Conservation (phyloP, 371 early-diverging fungal species). For the Rhizopus delemar region DNA sequence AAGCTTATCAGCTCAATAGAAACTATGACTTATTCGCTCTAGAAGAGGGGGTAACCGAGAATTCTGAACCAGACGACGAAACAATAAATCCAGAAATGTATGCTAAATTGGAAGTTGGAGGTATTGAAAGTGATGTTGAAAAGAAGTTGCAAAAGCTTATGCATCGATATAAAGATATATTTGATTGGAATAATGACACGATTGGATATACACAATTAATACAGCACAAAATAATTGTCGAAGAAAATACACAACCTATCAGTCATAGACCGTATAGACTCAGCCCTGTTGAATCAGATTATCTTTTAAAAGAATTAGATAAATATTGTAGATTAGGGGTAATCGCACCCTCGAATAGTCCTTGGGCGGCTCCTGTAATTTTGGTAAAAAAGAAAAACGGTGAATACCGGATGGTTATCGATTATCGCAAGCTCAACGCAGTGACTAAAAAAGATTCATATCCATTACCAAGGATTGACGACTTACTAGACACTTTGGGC, state of each 20-base stretch:
- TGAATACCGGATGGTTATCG: slow-evolving; percentile 27
- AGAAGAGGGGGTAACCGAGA: no score
- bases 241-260: slow-evolving; percentile 12
- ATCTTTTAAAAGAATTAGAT: slow-evolving; percentile 18
- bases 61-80: no score
- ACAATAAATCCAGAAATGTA: no score
- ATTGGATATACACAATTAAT: background rate
- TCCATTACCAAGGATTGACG: slow-evolving; percentile 42
- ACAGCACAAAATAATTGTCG: slow-evolving; percentile 15
- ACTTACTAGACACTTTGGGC: slow-evolving; percentile 27
- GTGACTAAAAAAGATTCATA: slow-evolving; percentile 28
- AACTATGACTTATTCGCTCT: no score
- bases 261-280: slow-evolving; percentile 6
- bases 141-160: no score
- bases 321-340: slow-evolving; percentile 14
- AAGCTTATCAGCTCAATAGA: no score
- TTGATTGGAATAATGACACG: slow-evolving; percentile 11
- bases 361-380: slow-evolving; percentile 37
- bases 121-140: no score
- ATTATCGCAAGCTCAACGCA: slow-evolving; percentile 48
- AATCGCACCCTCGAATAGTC: slow-evolving; percentile 19
- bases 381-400: slow-evolving; percentile 51
- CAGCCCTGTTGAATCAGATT: slow-evolving; percentile 6
- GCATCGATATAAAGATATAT: background rate
- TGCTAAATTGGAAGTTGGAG: no score